These are phyloP conservation scores for Calonectria ilicicola DNA, from an alignment of 2,329 filamentous ascomycete genomes.

Conservation along the genomic window DNA sequence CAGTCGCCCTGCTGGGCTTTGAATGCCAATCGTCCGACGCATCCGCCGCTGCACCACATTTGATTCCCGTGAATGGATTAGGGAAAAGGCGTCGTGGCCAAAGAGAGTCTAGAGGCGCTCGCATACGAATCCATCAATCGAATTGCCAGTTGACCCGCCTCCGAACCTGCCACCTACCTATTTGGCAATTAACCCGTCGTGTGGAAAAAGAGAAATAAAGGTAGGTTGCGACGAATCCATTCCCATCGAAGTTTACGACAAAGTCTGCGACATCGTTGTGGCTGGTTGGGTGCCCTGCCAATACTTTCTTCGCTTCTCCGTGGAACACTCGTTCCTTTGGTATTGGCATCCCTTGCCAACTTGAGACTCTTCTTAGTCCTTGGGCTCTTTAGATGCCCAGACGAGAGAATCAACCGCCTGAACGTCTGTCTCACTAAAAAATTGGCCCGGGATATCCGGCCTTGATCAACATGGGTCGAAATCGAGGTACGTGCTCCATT, in stretches of 20 bases:
- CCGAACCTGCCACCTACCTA: conserved; percentile 1
- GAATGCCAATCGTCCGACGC: conserved; percentile 44
- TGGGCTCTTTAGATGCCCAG: conserved; percentile 5
- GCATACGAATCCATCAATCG: conserved; percentile 39
- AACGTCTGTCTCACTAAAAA: conserved; percentile 37
- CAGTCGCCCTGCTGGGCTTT: conserved; percentile 36
- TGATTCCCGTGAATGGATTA: conserved; percentile 42
- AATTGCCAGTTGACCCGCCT: conserved; percentile 28
- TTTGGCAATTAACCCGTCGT: conserved; percentile 26
- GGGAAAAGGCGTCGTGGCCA: conserved; percentile 35
- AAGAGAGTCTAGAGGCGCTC: conserved; percentile 38
- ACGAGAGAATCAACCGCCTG: conserved; percentile 8
- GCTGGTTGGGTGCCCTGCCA: conserved; percentile 37
- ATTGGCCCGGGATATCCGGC: conserved; percentile 31
- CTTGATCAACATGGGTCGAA: conserved; percentile 61
- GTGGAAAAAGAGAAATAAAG: conserved; percentile 18
- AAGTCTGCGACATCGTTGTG: conserved; percentile 36
- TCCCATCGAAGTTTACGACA: conserved; percentile 8
- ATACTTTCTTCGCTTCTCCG: conserved; percentile 20
- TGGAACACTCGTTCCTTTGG: conserved; percentile 3
- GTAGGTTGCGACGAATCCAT: conserved; percentile 13
- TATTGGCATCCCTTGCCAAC: conserved; percentile 7
- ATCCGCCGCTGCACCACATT: conserved; percentile 42
- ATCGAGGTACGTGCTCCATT: conserved; percentile 62
- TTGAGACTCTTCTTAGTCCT: conserved; percentile 1